A percentile compares a stretch with the other conserved stretches of the same genome.
phyloP scores from a whole-genome alignment of 148 eudicot species.

The Nyssa sinensis region DNA sequence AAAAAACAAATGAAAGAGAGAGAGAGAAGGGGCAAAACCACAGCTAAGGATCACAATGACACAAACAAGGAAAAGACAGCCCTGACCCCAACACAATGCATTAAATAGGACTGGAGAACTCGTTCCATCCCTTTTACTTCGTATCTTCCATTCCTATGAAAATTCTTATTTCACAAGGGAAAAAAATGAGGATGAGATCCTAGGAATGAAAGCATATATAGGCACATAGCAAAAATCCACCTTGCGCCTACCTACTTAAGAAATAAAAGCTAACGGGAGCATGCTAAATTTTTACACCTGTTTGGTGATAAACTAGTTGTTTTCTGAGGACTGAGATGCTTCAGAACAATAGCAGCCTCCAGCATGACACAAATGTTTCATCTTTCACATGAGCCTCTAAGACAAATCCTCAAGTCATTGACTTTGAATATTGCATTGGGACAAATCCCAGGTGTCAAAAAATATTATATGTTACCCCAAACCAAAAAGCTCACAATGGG shows the following conservation, averaged over 20 bases:
- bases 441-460: not conserved
- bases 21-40: too few relatives aligned
- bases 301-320: not conserved
- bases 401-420: not conserved
- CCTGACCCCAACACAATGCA: not conserved
- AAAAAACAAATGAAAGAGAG: too few relatives aligned
- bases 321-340: not conserved
- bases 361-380: not conserved
- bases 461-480: not conserved
- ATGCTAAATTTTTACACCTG: not conserved
- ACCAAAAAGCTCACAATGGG: not conserved
- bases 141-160: too few relatives aligned
- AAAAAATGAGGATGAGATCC: not conserved
- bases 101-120: not conserved
- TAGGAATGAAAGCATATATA: not conserved
- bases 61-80: too few relatives aligned
- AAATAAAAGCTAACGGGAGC: not conserved
- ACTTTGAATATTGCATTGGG: not conserved
- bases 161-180: too few relatives aligned
- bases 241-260: not conserved
- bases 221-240: not conserved
- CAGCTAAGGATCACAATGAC: too few relatives aligned
- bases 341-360: not conserved
- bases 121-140: too few relatives aligned
- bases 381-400: not conserved